Conservation (phyloP, 1,284 basidiomycete genomes). For the Cutaneotrichosporon arboriforme region DNA sequence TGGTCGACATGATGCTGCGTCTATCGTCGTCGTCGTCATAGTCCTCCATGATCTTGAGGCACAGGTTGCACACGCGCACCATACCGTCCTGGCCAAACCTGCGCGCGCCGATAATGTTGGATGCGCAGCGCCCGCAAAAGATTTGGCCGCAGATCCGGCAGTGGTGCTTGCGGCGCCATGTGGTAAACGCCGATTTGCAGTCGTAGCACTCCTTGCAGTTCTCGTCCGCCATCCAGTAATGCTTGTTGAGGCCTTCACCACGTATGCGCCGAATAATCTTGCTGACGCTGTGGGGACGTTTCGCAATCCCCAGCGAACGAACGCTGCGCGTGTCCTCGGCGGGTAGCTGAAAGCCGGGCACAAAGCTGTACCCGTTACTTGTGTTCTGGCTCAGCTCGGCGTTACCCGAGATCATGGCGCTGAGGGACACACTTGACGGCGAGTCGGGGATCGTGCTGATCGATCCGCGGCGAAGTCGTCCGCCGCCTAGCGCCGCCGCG, state of each 20-base stretch:
- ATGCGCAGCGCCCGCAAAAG: constrained; percentile 89
- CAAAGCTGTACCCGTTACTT: constrained; percentile 29
- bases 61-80: constrained; percentile 90
- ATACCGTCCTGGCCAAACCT: constrained; percentile 88
- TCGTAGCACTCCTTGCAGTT: constrained; percentile 93
- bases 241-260: constrained; percentile 61
- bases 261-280: constrained; percentile 81
- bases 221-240: constrained; percentile 98
- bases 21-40: constrained; percentile 58
- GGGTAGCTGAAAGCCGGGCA: constrained; percentile 44
- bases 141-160: constrained; percentile 88
- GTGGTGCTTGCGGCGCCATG: constrained; percentile 90
- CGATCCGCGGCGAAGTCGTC: constrained; percentile 33
- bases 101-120: constrained; percentile 94
- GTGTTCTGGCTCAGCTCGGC: constrained; percentile 37
- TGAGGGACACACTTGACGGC: constrained; percentile 39
- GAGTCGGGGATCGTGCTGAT: constrained; percentile 44
- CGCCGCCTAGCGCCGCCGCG: constrained; percentile 1
- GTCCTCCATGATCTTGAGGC: constrained; percentile 81
- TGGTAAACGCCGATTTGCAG: constrained; percentile 73
- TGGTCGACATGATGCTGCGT: constrained; percentile 41
- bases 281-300: constrained; percentile 71
- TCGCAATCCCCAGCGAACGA: constrained; percentile 49
- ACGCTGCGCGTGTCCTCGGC: constrained; percentile 45
- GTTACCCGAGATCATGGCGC: constrained; percentile 39